These are phyloP conservation scores for Lachancea mirantina DNA, from an alignment of 805 yeast species.

Conservation along the genomic window DNA sequence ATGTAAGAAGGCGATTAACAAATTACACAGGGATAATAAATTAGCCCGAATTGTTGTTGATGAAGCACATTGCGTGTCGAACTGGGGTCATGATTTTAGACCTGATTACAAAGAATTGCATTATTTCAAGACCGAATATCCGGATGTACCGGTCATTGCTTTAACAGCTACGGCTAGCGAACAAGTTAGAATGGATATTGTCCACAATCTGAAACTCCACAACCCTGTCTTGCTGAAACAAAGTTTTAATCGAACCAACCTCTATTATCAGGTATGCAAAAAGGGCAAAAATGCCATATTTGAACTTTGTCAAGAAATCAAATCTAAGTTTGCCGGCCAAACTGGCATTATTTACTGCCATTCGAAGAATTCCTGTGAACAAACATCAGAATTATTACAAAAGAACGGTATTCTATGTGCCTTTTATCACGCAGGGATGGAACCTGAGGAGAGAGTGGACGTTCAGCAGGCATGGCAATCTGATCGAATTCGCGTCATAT, in stretches of 20 bases:
- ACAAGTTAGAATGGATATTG: constrained; percentile 78
- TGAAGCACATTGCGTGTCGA: constrained; percentile 96
- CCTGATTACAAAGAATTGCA: constrained; percentile 87
- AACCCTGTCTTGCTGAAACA: constrained; percentile 68
- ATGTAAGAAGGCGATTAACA: constrained; percentile 55
- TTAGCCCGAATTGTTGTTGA: constrained; percentile 88
- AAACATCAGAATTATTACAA: constrained; percentile 54
- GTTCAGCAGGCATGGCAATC: constrained; percentile 84
- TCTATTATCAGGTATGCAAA: constrained; percentile 67
- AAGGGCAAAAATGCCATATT: constrained; percentile 51
- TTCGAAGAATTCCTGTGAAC: constrained; percentile 83
- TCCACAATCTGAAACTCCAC: constrained; percentile 61
- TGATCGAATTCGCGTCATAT: constrained; percentile 64
- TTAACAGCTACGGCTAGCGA: constrained; percentile 95
- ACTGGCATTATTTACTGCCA: constrained; percentile 94
- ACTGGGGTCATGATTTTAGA: constrained; percentile 98
- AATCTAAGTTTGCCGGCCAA: constrained; percentile 41
- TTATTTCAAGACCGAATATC: constrained; percentile 63
- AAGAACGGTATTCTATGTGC: constrained; percentile 59
- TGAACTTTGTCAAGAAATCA: constrained; percentile 53
- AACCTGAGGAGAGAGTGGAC: constrained; percentile 57
- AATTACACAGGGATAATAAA: constrained; percentile 44
- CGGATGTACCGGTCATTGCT: constrained; percentile 87
- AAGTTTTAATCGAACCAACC: constrained; percentile 84
- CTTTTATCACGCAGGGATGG: constrained; percentile 94